Percentiles rank a stretch among this genome's conserved stretches.
These are phyloP conservation scores for Hericium coralloides DNA, from an alignment of 768 basidiomycete genomes.

Conservation along the genomic window DNA sequence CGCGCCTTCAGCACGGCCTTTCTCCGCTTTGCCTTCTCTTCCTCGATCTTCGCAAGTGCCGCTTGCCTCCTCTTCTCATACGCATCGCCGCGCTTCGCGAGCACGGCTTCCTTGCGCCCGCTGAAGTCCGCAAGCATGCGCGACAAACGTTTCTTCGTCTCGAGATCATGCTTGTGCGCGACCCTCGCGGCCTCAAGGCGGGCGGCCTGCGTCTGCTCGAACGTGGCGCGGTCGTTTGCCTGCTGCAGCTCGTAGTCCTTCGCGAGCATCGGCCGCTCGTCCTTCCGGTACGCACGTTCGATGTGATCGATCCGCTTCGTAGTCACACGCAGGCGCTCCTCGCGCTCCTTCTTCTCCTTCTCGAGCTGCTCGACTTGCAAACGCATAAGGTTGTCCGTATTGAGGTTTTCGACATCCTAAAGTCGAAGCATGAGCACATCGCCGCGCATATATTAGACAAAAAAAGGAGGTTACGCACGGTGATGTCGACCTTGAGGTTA, in stretches of 20 bases:
- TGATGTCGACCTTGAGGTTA: slow-evolving; percentile 60
- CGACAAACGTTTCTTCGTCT: slow-evolving; percentile 64
- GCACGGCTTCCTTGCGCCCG: slow-evolving; percentile 40
- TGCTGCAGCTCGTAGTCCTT: slow-evolving; percentile 87
- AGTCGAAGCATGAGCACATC: background rate
- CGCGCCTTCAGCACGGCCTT: slow-evolving; percentile 46
- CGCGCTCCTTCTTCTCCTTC: slow-evolving; percentile 88
- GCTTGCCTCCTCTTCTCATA: slow-evolving; percentile 47
- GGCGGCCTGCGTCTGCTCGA: slow-evolving; percentile 49
- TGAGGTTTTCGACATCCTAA: slow-evolving; percentile 75
- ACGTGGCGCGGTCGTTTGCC: slow-evolving; percentile 59
- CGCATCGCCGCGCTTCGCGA: slow-evolving; percentile 54
- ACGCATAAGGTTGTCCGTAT: slow-evolving; percentile 78
- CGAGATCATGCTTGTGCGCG: slow-evolving; percentile 58
- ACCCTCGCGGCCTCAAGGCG: slow-evolving; percentile 46
- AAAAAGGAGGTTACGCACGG: slow-evolving; percentile 32
- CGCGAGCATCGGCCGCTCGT: slow-evolving; percentile 77
- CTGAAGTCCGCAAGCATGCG: slow-evolving; percentile 69
- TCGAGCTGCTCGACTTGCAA: slow-evolving; percentile 93
- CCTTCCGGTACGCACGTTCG: slow-evolving; percentile 92
- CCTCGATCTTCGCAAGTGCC: slow-evolving; percentile 63
- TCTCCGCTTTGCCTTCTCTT: slow-evolving; percentile 74
- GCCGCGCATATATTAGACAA: background rate
- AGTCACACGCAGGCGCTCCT: slow-evolving; percentile 72
- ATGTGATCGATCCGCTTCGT: slow-evolving; percentile 90